Conservation (phyloP, 331 rosid species). For the Quercus tomentella region DNA sequence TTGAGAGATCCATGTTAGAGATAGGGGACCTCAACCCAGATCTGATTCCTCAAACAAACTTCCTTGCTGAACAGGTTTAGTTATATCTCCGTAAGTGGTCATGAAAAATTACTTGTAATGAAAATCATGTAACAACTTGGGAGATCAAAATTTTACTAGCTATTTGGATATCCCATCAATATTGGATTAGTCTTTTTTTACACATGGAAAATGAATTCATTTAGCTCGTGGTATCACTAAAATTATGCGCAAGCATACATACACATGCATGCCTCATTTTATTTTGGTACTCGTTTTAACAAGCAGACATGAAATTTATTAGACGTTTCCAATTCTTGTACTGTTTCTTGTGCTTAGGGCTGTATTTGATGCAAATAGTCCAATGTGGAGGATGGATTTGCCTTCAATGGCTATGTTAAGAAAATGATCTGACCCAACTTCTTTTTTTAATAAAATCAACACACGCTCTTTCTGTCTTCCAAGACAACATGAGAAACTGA, state of each 20-base stretch:
- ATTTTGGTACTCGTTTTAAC: not conserved
- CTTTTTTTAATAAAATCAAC: not conserved
- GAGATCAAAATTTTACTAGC: not conserved
- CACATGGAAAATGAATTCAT: not conserved
- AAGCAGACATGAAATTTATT: not conserved
- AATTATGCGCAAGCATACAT: not conserved
- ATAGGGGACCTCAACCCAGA: not conserved
- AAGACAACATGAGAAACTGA: not conserved
- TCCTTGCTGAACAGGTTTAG: not conserved
- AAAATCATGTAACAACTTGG: not conserved
- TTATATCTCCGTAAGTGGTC: not conserved
- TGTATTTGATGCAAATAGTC: not conserved
- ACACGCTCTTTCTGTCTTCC: not conserved
- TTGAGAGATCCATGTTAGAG: not conserved
- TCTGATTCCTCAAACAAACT: not conserved
- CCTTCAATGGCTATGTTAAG: not conserved
- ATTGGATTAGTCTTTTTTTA: not conserved
- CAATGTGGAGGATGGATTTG: not conserved
- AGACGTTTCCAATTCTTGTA: not conserved
- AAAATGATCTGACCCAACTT: not conserved
- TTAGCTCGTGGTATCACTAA: not conserved
- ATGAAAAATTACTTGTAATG: not conserved
- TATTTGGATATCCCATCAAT: not conserved
- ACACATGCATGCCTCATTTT: not conserved
- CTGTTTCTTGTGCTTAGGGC: not conserved